These are phyloP conservation scores for Trichoderma brevicompactum DNA, from an alignment of 2,329 filamentous ascomycete species.

Conservation along the genomic window DNA sequence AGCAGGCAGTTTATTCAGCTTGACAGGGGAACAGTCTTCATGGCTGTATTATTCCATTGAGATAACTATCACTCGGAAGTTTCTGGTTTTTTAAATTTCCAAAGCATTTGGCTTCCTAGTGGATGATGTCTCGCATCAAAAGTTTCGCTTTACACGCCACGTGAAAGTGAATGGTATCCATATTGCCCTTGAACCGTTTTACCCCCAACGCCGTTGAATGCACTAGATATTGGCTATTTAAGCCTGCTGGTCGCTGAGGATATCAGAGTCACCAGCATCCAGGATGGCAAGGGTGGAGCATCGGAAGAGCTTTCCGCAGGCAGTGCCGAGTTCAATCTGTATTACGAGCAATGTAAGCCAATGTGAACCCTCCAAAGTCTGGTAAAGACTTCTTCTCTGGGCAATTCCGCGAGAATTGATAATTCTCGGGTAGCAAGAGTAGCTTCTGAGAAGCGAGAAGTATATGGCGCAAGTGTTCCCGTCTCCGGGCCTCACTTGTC, in stretches of 20 bases:
- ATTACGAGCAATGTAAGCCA: slow-evolving; percentile 58
- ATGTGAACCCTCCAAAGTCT: slow-evolving; percentile 85
- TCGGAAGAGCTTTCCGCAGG: slow-evolving; percentile 98
- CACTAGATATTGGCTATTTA: slow-evolving; percentile 48
- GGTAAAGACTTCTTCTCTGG: slow-evolving; percentile 86
- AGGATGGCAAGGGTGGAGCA: slow-evolving; percentile 97
- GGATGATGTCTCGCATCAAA: slow-evolving; percentile 34
- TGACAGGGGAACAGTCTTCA: slow-evolving; percentile 40
- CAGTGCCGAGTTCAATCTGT: slow-evolving; percentile 97
- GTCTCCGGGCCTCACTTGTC: slow-evolving; percentile 31
- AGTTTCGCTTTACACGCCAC: slow-evolving; percentile 40
- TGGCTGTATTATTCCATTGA: slow-evolving; percentile 46
- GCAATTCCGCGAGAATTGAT: slow-evolving; percentile 53
- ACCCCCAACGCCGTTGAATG: slow-evolving; percentile 52
- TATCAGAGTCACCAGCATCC: slow-evolving; percentile 98
- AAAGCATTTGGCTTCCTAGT: slow-evolving; percentile 32
- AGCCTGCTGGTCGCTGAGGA: slow-evolving; percentile 76
- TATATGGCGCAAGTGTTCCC: not conserved
- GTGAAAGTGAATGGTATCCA: slow-evolving; percentile 45
- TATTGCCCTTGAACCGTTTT: slow-evolving; percentile 43
- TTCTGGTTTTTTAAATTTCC: slow-evolving; percentile 7
- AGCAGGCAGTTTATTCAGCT: not conserved
- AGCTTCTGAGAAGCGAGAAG: slow-evolving; percentile 30
- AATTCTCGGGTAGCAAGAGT: slow-evolving; percentile 33
- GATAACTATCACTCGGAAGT: slow-evolving; percentile 33